Conservation (phyloP, 2,329 filamentous ascomycete species). For the Arthroderma uncinatum region DNA sequence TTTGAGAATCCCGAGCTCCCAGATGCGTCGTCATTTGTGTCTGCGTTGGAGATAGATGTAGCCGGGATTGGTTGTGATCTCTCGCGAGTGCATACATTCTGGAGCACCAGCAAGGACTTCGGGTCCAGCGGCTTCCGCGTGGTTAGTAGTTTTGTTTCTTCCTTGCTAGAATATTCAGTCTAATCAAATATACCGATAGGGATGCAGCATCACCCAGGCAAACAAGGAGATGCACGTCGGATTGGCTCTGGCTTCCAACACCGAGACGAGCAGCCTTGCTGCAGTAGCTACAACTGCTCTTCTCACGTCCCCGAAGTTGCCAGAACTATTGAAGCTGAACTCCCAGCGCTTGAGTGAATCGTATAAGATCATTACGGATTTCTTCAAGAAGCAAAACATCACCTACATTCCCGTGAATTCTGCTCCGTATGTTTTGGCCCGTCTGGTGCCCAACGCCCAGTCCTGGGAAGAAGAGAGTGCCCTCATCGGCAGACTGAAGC, state of each 20-base stretch:
- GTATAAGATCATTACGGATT: not conserved
- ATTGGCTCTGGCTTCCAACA: not conserved
- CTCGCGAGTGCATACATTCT: slow-evolving; percentile 41
- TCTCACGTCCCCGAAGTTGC: not conserved
- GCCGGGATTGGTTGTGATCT: slow-evolving; percentile 37
- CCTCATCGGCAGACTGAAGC: not conserved
- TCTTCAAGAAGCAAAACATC: not conserved
- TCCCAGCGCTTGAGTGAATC: not conserved
- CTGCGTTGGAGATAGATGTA: slow-evolving; percentile 36
- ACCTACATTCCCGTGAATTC: slow-evolving; percentile 4
- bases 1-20: slow-evolving; percentile 34
- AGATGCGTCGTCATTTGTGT: slow-evolving; percentile 32
- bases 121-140: slow-evolving; percentile 45
- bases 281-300: not conserved
- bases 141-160: not conserved
- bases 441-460: not conserved
- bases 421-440: not conserved
- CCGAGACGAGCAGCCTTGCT: not conserved
- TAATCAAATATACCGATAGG: not conserved
- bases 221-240: not conserved
- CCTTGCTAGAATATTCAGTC: not conserved
- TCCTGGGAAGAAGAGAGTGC: not conserved
- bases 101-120: slow-evolving; percentile 42
- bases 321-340: not conserved
- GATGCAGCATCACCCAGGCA: not conserved